Evolutionary conservation across 768 basidiomycete genomes (phyloP), one percentile per base, ranked within the genome.

Genomic region (Plicaturopsis crispa): DNA sequence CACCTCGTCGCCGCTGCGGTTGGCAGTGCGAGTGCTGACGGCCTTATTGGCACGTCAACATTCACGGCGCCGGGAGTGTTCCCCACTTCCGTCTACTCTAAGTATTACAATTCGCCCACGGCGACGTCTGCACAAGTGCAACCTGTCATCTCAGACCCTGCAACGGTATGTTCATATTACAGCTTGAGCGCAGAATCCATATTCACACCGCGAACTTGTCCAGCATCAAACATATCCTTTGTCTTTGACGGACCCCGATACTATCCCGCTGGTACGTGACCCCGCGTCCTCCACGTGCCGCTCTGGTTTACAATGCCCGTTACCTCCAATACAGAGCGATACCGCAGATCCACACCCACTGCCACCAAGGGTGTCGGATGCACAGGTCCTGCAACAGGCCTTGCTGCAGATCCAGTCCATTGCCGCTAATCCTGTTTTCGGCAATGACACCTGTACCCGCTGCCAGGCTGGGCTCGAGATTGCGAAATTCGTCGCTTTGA

Each of bases 131-230:
- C 68, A 1, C 84, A 87, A 52, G 76, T 76, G 3, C 84, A 87
- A 57, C 84, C 84, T n/a, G 68, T 84, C 42, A 70, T 87, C 24
- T 73, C 81, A 11, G 84, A 87, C 52, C 78, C 81, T 6, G 72
- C 84, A 22, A 69, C 70, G 19, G 84, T 83, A 36, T 35, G 58
- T 39, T 4, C 5, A 24, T 5, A 36, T n/a, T n/a, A n/a, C n/a
- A n/a, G n/a, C n/a, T 13, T 20, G 26, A 14, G 8, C 26, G 14
- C 26, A 28, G 14, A 14, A 28, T 28, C 14, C 10, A 8, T 14
- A 28, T 28, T 28, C 14, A 14, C 8, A 8, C 8, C 26, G 26
- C 26, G 8, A 28, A 14, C 10, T 34, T 40, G 12, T 31, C 18
- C 42, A 83, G 80, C 71, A 79, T 51, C 47, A 67, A 48, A 66